A percentile compares a stretch with the other conserved stretches of the same genome.
phyloP scores from a whole-genome alignment of 2,329 filamentous ascomycete genomes.

The Penicillium sp. region DNA sequence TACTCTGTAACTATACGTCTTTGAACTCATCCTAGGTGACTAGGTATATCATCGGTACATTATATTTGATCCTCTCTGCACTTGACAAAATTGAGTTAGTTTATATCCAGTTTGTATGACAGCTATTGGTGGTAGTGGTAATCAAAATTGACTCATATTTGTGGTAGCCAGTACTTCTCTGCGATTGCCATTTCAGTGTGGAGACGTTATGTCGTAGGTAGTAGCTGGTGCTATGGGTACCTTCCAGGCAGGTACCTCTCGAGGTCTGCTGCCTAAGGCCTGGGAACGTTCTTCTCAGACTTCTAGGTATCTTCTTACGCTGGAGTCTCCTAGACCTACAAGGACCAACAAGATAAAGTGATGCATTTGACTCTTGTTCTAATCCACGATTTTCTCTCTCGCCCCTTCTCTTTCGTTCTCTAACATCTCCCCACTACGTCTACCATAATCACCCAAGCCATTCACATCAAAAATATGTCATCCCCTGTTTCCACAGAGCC shows the following conservation, averaged over 20 bases:
- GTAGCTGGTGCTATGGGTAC: not conserved
- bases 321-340: too few species aligned
- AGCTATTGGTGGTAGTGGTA: not conserved
- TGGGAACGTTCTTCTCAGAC: too few species aligned
- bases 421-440: not conserved
- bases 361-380: too few species aligned
- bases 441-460: not conserved
- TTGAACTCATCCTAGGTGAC: too few species aligned
- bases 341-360: too few species aligned
- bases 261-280: conserved; percentile 2
- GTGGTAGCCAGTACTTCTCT: not conserved
- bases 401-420: not conserved
- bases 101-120: not conserved
- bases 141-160: not conserved
- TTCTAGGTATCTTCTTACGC: too few species aligned
- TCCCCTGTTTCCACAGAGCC: conserved; percentile 11
- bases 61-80: too few species aligned
- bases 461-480: conserved; percentile 10
- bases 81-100: not conserved
- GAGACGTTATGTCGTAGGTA: not conserved
- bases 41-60: too few species aligned
- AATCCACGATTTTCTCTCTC: too few species aligned
- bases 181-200: not conserved
- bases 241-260: not conserved
- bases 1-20: too few species aligned